Evolutionary conservation across 2,329 filamentous ascomycete genomes (phyloP), one percentile per base, ranked within the genome.

Genomic region (Cryphonectria naterciae): DNA sequence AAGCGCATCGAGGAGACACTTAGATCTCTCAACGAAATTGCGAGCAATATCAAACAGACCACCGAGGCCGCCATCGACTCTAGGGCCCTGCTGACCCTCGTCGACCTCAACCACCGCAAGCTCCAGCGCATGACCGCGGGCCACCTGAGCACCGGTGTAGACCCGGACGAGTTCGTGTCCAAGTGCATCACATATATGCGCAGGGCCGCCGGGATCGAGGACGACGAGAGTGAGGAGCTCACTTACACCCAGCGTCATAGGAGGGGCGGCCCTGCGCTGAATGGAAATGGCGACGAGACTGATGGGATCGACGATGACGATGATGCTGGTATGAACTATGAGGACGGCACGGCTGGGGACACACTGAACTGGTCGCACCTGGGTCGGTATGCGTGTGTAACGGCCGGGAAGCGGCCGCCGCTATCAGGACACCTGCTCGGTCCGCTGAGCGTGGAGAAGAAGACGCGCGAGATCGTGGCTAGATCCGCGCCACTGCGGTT

Each of bases 111-210:
- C 0, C 91, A 92, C 76, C 93, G 93, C 75, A 94, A 94, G 78
- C 91, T 93, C 0, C 85, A 91, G 60, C 89, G 91, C 67, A 85
- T 97, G 37, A 89, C 92, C 1, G 85, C 93, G 41, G 94, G 94
- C 8, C 91, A 92, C 75, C 83, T 87, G 1, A 88, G 89, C 2
- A 89, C 92, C 66, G 93, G 94, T 10, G 83, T 99, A 32, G 95
- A 98, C 77, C 86, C 97, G 0, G 95, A 98, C 73, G 93, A 97
- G 76, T 97, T 98, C 77, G 89, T 98, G 19, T 92, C 93, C 0
- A 97, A 97, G 80, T 95, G 92, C 79, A 94, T 97, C 72, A 88
- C 88, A 4, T 98, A 93, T 78, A 98, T 98, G 94, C 89, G 89
- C 32, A 86, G 88, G 49, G 92, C 89, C 4, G 83, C 86, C 10